Conservation (phyloP, 805 yeast genomes). For the Sugiyamaella floridensis region DNA sequence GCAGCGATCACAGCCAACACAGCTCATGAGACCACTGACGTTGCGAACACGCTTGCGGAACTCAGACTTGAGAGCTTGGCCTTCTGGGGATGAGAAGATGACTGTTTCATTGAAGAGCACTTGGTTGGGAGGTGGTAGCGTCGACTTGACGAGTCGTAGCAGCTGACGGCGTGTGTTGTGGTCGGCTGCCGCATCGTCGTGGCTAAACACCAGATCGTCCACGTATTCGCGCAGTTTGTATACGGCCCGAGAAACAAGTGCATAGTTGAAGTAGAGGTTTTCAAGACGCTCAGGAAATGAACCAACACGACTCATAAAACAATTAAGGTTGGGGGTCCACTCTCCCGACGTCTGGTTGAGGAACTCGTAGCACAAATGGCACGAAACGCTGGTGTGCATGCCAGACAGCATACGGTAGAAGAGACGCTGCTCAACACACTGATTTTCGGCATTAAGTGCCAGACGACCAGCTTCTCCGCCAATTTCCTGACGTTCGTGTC, state of each 20-base stretch:
- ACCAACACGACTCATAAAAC: slow-evolving; percentile 88
- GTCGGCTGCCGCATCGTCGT: slow-evolving; percentile 36
- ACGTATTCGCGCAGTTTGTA: slow-evolving; percentile 55
- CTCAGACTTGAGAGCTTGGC: slow-evolving; percentile 63
- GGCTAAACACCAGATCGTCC: slow-evolving; percentile 45
- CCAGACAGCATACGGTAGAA: slow-evolving; percentile 86
- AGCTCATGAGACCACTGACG: slow-evolving; percentile 90
- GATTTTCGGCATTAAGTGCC: slow-evolving; percentile 39
- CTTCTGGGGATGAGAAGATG: slow-evolving; percentile 37
- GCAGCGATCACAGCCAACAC: slow-evolving; percentile 98
- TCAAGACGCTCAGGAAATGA: slow-evolving; percentile 80
- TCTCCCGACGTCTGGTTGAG: slow-evolving; percentile 62
- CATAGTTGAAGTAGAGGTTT: slow-evolving; percentile 88
- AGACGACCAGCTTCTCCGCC: slow-evolving; percentile 24
- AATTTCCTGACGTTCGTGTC: slow-evolving; percentile 22
- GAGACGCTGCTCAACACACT: slow-evolving; percentile 79
- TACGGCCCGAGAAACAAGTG: slow-evolving; percentile 74
- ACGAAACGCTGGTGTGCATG: slow-evolving; percentile 90
- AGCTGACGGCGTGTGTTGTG: slow-evolving; percentile 40
- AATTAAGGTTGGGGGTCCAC: slow-evolving; percentile 76
- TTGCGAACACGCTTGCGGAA: slow-evolving; percentile 81
- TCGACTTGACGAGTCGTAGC: slow-evolving; percentile 32
- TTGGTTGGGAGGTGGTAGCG: slow-evolving; percentile 15
- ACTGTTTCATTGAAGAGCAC: slow-evolving; percentile 44
- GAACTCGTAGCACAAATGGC: slow-evolving; percentile 83